Conservation (phyloP, 1,284 basidiomycete species). For the Binderoboletus segoi region DNA sequence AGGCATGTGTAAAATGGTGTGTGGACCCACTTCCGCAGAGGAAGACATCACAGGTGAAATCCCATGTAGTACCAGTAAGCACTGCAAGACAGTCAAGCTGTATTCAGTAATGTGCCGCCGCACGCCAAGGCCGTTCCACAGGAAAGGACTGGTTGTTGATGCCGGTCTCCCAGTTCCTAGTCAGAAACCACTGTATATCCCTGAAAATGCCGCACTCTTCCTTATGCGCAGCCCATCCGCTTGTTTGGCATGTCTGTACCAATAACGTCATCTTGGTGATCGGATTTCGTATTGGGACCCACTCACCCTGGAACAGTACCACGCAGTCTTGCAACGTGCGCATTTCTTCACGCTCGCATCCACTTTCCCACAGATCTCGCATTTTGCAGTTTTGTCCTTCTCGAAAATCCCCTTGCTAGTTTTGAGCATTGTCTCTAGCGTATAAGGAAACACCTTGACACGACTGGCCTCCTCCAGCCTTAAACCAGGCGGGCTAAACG, state of each 20-base stretch:
- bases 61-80: neutral
- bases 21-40: neutral
- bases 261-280: conserved; percentile 7
- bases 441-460: conserved; percentile 34
- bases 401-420: conserved; percentile 28
- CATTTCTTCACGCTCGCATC: conserved; percentile 31
- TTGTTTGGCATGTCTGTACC: conserved; percentile 26
- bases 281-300: neutral
- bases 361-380: conserved; percentile 24
- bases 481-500: conserved; percentile 34
- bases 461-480: conserved; percentile 27
- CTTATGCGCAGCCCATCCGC: conserved; percentile 28
- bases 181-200: conserved; percentile 34
- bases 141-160: conserved; percentile 24
- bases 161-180: conserved; percentile 32
- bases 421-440: conserved; percentile 31
- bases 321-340: conserved; percentile 29
- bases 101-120: conserved; percentile 9
- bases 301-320: conserved; percentile 36
- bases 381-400: conserved; percentile 20
- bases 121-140: conserved; percentile 20
- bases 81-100: neutral
- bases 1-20: conserved; percentile 6
- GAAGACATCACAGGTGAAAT: neutral
- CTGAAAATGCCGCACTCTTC: conserved; percentile 24